These are phyloP conservation scores for Nothopassalora personata DNA, from an alignment of 2,329 filamentous ascomycete species.

Conservation along the genomic window DNA sequence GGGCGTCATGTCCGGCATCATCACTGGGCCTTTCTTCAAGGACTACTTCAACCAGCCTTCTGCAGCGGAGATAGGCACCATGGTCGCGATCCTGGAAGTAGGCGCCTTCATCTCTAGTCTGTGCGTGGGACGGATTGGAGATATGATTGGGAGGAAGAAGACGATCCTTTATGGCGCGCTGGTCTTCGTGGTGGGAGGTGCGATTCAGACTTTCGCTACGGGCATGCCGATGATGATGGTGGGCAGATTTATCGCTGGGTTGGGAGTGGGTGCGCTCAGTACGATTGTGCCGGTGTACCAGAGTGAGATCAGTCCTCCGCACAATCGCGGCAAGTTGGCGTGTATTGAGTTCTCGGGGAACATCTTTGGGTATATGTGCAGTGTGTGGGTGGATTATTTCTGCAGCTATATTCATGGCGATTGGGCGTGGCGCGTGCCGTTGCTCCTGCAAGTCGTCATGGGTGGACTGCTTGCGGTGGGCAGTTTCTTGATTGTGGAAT, in stretches of 20 bases:
- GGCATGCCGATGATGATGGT: conserved; percentile 81
- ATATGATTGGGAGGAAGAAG: conserved; percentile 80
- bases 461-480: conserved; percentile 77
- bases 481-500: conserved; percentile 91
- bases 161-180: conserved; percentile 92
- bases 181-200: conserved; percentile 79
- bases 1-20: conserved; percentile 71
- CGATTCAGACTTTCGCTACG: conserved; percentile 72
- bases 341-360: conserved; percentile 99
- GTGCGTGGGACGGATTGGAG: conserved; percentile 78
- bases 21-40: conserved; percentile 78
- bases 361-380: conserved; percentile 90
- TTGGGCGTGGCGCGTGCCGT: conserved; percentile 82
- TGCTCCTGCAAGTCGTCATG: conserved; percentile 93
- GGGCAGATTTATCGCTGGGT: conserved; percentile 47
- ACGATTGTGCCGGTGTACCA: conserved; percentile 52
- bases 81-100: conserved; percentile 94
- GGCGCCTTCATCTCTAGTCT: conserved; percentile 89
- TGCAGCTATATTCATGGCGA: conserved; percentile 84
- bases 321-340: conserved; percentile 90
- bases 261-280: conserved; percentile 47
- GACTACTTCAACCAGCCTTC: conserved; percentile 89
- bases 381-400: conserved; percentile 98
- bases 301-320: conserved; percentile 70
- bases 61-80: conserved; percentile 82